phyloP scores from a whole-genome alignment of 78 protist genomes.

The Monosiga brevicollis region DNA sequence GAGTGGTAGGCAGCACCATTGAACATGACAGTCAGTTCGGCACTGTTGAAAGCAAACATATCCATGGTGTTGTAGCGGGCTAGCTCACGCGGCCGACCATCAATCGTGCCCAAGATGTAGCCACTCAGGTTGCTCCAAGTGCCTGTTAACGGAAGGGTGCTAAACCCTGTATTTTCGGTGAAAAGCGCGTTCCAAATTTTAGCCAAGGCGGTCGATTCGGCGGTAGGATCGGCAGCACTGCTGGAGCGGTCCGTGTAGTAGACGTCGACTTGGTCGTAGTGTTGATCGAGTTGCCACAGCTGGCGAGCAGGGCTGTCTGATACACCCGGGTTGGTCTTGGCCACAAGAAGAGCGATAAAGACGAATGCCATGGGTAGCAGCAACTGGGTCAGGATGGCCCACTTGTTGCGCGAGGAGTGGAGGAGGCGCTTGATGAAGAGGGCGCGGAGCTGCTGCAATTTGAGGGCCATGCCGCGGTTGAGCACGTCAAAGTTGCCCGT shows the following conservation, averaged over 20 bases:
- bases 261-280: no score
- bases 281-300: neutral
- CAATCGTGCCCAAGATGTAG: no score
- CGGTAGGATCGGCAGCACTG: no score
- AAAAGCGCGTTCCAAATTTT: no score
- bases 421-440: conserved; percentile 29
- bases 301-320: neutral
- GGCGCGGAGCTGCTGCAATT: neutral
- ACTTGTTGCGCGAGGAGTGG: conserved; percentile 14
- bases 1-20: neutral
- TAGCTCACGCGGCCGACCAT: no score
- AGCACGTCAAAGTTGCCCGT: neutral
- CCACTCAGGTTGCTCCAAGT: no score
- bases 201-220: no score
- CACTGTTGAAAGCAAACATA: no score
- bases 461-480: neutral
- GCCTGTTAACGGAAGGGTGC: no score
- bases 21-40: neutral
- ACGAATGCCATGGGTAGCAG: conserved; percentile 26
- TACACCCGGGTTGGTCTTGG: neutral
- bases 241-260: no score
- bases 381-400: conserved; percentile 3
- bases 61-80: no score
- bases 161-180: no score
- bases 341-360: conserved; percentile 26